Evolutionary conservation across 2,329 filamentous ascomycete genomes (phyloP), one percentile per base, ranked within the genome.

Genomic region (Magnaporthales sp.): DNA sequence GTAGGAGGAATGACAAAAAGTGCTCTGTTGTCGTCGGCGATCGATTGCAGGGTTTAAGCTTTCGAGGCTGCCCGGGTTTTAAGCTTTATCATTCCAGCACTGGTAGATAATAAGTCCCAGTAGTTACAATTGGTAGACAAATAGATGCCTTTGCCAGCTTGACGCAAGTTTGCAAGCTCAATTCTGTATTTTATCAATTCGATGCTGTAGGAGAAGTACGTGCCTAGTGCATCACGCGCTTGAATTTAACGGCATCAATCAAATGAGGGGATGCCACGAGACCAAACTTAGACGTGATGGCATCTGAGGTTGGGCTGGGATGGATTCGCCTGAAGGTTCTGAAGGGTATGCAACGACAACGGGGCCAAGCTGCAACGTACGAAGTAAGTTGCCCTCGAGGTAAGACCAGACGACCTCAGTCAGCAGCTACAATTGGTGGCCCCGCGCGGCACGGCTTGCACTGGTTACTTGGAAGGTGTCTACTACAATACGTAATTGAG

Each of bases 241-340:
- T 3, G 22, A 58, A 58, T 24, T 22, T 22, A 4, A 58, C 38
- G 19, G 19, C 38, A 58, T 58, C 30, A 32, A 71, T 70, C 71
- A 70, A 72, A 70, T 71, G 56, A 70, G 66, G 68, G 70, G 68
- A 66, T 71, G 72, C 72, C 73, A 74, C 73, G 73, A 73, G 73
- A 72, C 68, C 66, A 65, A 63, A 66, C 68, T 65, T 67, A 15
- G 31, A 58, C 63, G 60, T 54, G 30, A 54, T 31, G 63, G n/a
- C n/a, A 30, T 60, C 31, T 62, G 11, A 27, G 51, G 63, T 30
- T 38, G 62, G 56, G 30, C 64, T 62, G 67, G 27, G 27, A 61
- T 63, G 51, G 38, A 29, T 51, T 58, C 29, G 27, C 19, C 58
- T 51, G 62, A 64, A 29, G 38, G 30, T 62, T 51, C 30, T 66